Evolutionary conservation across 106 monocot genomes (phyloP), one percentile per base, ranked within the genome.

Genomic region (Phalaenopsis equestris): DNA sequence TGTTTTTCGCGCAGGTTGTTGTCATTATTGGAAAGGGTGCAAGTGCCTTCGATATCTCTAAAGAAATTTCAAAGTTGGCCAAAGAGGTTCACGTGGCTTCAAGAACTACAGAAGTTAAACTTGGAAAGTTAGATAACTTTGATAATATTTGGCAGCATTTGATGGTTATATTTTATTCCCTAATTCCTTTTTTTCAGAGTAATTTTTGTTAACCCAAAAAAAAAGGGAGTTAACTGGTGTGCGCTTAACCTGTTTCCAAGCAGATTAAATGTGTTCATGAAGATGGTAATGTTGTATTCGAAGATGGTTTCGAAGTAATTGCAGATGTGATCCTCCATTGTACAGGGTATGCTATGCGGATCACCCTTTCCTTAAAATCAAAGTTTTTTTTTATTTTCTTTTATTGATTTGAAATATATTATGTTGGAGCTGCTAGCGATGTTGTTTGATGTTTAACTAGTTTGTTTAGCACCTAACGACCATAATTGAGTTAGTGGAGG

Each of bases 11-110:
- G 12, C 52, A 89, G 88, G 78, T 76, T 61, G 88, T 89, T 21
- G 78, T 89, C 23, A 17, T 89, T 38, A 76, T 89, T 64, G 88
- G 88, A 68, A 79, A 41, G 47, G 86, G 85, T 42, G 4, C 88
- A 36, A 86, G 88, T 86, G 80, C 80, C 8, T 12, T 56, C 79
- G 88, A 89, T 76, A 83, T 89, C 3, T 86, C 86, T 17, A 75
- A 49, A 84, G 88, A 89, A 57, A 79, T 86, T 46, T 79, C 86
- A 45, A 76, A 56, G 30, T 82, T 84, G 21, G 86, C 88, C 17
- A 89, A 86, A 79, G 88, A 89, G 72, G 86, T 89, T n/a, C 86
- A 86, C 68, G 39, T 86, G n/a, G 73, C 86, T 42, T 78, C 88
- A 61, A 89, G 86, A 74, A 61, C 81, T 41, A 19, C 42, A 43